Evolutionary conservation across 2,329 filamentous ascomycete species (phyloP).

Genomic region (Cercospora brassicicola): DNA sequence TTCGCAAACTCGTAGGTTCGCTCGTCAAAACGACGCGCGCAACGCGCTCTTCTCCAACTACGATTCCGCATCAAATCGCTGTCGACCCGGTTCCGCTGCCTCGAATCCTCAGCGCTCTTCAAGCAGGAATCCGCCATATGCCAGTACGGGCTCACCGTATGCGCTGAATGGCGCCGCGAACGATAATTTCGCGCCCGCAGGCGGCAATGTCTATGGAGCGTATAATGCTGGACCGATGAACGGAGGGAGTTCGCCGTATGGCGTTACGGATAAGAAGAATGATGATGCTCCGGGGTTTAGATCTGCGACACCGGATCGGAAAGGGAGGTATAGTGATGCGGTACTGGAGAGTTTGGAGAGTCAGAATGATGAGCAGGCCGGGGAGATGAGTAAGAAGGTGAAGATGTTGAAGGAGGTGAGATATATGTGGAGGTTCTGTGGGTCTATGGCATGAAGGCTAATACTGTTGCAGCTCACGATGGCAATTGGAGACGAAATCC

Average conservation of each 20-base stretch:
- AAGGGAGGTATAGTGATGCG: conserved; percentile 88
- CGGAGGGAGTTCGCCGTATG: conserved; percentile 25
- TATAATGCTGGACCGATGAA: conserved; percentile 36
- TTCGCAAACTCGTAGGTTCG: conserved; percentile 11
- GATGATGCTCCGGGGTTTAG: conserved; percentile 37
- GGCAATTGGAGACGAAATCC: conserved; percentile 93
- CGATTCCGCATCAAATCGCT: conserved; percentile 35
- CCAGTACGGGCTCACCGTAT: conserved; percentile 22
- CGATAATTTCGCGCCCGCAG: conserved; percentile 21
- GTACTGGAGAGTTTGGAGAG: conserved; percentile 91
- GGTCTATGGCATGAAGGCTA: neutral
- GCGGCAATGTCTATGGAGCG: conserved; percentile 32
- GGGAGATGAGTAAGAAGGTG: conserved; percentile 89
- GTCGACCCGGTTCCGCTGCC: conserved; percentile 38
- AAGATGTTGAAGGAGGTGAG: conserved; percentile 82
- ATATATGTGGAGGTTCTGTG: neutral
- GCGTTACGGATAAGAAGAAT: conserved; percentile 11
- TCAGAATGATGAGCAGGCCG: conserved; percentile 88
- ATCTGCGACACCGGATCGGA: conserved; percentile 52
- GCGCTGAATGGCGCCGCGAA: conserved; percentile 19
- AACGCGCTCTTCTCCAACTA: conserved; percentile 45
- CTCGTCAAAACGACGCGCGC: conserved; percentile 38
- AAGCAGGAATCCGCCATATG: conserved; percentile 27
- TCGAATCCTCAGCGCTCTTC: conserved; percentile 28
- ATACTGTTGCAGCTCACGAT: conserved; percentile 66